A percentile compares a stretch with the other conserved stretches of the same genome.
Evolutionary conservation across 225 moss, liverwort and hornwort species (phyloP).

Genomic region (Polytrichum commune): DNA sequence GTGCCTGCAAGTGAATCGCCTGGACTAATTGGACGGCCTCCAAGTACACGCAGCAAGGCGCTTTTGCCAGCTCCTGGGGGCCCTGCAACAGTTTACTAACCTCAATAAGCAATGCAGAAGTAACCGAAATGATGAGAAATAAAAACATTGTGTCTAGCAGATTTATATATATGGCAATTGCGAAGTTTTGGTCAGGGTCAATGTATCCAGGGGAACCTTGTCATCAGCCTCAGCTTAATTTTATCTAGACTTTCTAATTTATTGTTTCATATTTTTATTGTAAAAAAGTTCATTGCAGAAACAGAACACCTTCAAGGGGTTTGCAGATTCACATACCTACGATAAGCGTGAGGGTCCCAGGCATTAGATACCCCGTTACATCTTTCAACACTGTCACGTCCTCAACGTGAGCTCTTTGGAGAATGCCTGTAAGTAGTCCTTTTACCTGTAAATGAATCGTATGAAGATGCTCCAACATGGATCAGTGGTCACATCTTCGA

Average conservation of each 20-base stretch:
- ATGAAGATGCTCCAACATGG: neutral
- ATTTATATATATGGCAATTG: no score
- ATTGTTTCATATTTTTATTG: no score
- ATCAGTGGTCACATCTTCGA: neutral
- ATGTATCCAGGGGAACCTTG: no score
- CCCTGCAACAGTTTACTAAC: constrained; percentile 37
- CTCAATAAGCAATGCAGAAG: neutral
- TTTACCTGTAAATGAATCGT: constrained; percentile 39
- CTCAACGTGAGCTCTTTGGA: constrained; percentile 44
- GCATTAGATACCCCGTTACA: constrained; percentile 92
- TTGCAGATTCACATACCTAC: constrained; percentile 52
- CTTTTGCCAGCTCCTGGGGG: constrained; percentile 59
- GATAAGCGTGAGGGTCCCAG: constrained; percentile 84
- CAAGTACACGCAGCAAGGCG: constrained; percentile 40
- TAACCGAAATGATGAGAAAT: neutral
- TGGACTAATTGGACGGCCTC: constrained; percentile 44
- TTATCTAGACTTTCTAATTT: no score
- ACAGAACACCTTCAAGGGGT: neutral
- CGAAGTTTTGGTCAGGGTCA: no score
- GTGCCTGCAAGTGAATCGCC: constrained; percentile 57
- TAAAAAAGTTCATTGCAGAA: no score
- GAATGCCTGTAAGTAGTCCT: constrained; percentile 44
- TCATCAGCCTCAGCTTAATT: no score
- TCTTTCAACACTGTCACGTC: constrained; percentile 60
- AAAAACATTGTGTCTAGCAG: no score